phyloP scores from a whole-genome alignment of 306 rosid genomes.

The Clitoria ternatea region DNA sequence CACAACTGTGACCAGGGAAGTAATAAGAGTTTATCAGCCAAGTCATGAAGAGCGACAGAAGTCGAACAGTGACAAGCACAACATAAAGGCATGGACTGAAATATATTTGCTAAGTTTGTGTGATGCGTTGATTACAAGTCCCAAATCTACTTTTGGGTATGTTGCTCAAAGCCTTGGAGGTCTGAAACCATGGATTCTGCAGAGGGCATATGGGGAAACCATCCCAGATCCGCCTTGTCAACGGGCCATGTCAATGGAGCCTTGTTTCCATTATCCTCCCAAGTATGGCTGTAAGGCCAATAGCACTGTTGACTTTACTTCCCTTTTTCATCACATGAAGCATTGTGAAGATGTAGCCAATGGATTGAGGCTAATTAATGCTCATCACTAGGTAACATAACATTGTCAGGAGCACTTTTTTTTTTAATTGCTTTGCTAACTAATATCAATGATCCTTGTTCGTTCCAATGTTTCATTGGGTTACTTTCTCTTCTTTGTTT shows the following conservation, averaged over 20 bases:
- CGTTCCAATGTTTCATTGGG: background rate
- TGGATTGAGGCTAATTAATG: conserved; percentile 56
- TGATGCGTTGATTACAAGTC: conserved; percentile 65
- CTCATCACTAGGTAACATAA: conserved; percentile 1
- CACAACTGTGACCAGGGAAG: conserved; percentile 45
- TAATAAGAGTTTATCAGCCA: conserved; percentile 56
- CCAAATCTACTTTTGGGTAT: conserved; percentile 80
- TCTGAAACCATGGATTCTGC: conserved; percentile 74
- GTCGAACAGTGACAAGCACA: conserved; percentile 52
- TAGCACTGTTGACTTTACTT: conserved; percentile 43
- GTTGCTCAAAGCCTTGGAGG: conserved; percentile 85
- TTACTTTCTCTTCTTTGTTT: background rate
- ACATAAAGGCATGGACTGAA: conserved; percentile 69
- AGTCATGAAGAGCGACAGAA: conserved; percentile 77
- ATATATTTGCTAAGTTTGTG: conserved; percentile 70
- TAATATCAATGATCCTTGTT: background rate
- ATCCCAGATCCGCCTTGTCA: conserved; percentile 65
- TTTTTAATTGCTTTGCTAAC: background rate
- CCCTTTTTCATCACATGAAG: conserved; percentile 50
- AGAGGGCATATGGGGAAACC: conserved; percentile 43
- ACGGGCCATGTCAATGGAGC: conserved; percentile 69
- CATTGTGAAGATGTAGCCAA: conserved; percentile 68
- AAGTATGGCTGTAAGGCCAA: conserved; percentile 60
- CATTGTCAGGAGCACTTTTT: background rate
- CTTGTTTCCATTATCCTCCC: conserved; percentile 77